These are phyloP conservation scores for Fusarium hostae DNA, from an alignment of 2,329 filamentous ascomycete species.

Conservation along the genomic window DNA sequence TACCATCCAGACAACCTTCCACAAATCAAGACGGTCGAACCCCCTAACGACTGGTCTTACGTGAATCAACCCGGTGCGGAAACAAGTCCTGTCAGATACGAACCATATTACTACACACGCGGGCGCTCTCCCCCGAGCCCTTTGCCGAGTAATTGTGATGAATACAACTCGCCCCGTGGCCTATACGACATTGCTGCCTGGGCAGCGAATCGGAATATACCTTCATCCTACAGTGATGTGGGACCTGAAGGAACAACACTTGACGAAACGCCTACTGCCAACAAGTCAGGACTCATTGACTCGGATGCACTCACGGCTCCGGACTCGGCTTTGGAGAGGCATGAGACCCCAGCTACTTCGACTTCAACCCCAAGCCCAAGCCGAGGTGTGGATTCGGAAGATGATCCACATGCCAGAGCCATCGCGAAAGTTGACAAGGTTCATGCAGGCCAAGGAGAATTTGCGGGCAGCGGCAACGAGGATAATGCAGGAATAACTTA, in stretches of 20 bases:
- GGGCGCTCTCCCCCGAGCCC: slow-evolving; percentile 67
- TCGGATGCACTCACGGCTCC: slow-evolving; percentile 12
- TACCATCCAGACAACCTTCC: slow-evolving; percentile 50
- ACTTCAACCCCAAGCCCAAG: slow-evolving; percentile 25
- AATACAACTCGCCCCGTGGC: slow-evolving; percentile 47
- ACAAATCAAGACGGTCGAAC: slow-evolving; percentile 54
- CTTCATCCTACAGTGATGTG: slow-evolving; percentile 54
- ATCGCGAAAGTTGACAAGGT: background rate
- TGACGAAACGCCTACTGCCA: slow-evolving; percentile 38
- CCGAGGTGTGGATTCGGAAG: background rate
- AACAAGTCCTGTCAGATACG: slow-evolving; percentile 50
- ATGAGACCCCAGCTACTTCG: slow-evolving; percentile 31
- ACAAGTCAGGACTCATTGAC: slow-evolving; percentile 27
- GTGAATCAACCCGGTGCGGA: slow-evolving; percentile 53
- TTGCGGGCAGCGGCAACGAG: background rate
- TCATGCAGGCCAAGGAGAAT: background rate
- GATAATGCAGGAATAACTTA: background rate
- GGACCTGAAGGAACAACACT: slow-evolving; percentile 36
- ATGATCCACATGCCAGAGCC: background rate
- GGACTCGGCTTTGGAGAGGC: slow-evolving; percentile 25
- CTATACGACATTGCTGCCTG: slow-evolving; percentile 49
- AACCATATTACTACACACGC: slow-evolving; percentile 59
- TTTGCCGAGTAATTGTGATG: slow-evolving; percentile 56
- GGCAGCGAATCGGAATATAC: slow-evolving; percentile 53
- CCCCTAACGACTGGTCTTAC: slow-evolving; percentile 58